These are phyloP conservation scores for Lachnellula subtilissima DNA, from an alignment of 2,329 filamentous ascomycete genomes.

Conservation along the genomic window DNA sequence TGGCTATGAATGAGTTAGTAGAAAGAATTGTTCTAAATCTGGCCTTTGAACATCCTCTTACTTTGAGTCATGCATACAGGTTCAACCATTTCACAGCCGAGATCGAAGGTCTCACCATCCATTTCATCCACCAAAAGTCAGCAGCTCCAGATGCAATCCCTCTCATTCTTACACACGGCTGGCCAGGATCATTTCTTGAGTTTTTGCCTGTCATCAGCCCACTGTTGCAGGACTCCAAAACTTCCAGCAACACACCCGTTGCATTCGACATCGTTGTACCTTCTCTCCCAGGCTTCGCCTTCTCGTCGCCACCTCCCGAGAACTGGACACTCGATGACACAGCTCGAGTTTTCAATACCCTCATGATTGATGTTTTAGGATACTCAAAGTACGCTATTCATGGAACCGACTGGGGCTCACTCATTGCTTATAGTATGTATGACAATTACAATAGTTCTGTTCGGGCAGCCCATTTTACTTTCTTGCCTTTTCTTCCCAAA, in stretches of 20 bases:
- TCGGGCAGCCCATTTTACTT: neutral
- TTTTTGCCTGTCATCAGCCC: conserved; percentile 8
- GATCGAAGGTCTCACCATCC: conserved; percentile 33
- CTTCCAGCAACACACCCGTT: conserved; percentile 1
- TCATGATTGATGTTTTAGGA: conserved; percentile 10
- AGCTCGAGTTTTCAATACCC: conserved; percentile 6
- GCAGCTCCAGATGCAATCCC: conserved; percentile 7
- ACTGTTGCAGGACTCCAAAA: conserved; percentile 1
- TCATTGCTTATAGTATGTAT: conserved; percentile 7
- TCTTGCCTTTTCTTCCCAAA: neutral
- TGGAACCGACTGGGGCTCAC: conserved; percentile 12
- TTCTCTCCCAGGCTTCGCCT: conserved; percentile 13
- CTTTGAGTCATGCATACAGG: neutral
- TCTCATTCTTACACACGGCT: conserved; percentile 13
- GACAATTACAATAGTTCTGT: neutral
- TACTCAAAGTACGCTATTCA: conserved; percentile 12
- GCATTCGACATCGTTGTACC: conserved; percentile 15
- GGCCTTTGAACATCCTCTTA: neutral
- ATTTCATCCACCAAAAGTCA: conserved; percentile 13
- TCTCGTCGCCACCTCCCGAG: conserved; percentile 6
- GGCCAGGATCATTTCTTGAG: conserved; percentile 8
- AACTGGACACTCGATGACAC: conserved; percentile 7
- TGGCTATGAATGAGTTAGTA: neutral
- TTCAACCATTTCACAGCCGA: conserved; percentile 23
- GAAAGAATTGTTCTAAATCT: neutral